phyloP scores from a whole-genome alignment of 805 yeast species.

The Lachancea sp. region DNA sequence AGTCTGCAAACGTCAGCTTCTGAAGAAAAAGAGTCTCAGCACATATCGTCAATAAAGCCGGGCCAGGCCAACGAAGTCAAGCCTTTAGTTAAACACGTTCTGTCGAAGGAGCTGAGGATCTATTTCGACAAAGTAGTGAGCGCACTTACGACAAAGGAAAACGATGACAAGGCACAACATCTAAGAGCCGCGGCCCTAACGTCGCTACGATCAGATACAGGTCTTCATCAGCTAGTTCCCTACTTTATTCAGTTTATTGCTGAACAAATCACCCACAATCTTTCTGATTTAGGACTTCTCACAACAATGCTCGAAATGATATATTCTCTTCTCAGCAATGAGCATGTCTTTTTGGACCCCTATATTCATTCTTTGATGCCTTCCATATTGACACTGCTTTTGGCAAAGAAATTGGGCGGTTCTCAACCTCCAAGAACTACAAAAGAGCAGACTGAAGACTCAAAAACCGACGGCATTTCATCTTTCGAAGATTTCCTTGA shows the following conservation, averaged over 20 bases:
- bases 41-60: slow-evolving; percentile 33
- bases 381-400: slow-evolving; percentile 79
- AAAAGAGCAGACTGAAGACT: neutral
- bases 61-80: slow-evolving; percentile 56
- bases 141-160: slow-evolving; percentile 58
- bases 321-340: slow-evolving; percentile 75
- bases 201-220: slow-evolving; percentile 86
- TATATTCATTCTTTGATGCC: slow-evolving; percentile 96
- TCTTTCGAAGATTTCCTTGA: slow-evolving; percentile 31
- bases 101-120: slow-evolving; percentile 87
- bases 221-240: slow-evolving; percentile 93
- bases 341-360: slow-evolving; percentile 85
- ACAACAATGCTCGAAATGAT: slow-evolving; percentile 85
- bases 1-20: slow-evolving; percentile 32
- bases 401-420: slow-evolving; percentile 82
- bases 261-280: slow-evolving; percentile 85
- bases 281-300: slow-evolving; percentile 62
- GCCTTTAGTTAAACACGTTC: slow-evolving; percentile 90
- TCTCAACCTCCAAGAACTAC: slow-evolving; percentile 17
- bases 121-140: slow-evolving; percentile 87
- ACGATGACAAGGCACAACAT: slow-evolving; percentile 34
- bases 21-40: slow-evolving; percentile 21
- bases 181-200: slow-evolving; percentile 75
- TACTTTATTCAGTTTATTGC: slow-evolving; percentile 94
- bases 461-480: neutral